Evolutionary conservation across 2,329 filamentous ascomycete genomes (phyloP).

Genomic region (Cordyceps militaris): DNA sequence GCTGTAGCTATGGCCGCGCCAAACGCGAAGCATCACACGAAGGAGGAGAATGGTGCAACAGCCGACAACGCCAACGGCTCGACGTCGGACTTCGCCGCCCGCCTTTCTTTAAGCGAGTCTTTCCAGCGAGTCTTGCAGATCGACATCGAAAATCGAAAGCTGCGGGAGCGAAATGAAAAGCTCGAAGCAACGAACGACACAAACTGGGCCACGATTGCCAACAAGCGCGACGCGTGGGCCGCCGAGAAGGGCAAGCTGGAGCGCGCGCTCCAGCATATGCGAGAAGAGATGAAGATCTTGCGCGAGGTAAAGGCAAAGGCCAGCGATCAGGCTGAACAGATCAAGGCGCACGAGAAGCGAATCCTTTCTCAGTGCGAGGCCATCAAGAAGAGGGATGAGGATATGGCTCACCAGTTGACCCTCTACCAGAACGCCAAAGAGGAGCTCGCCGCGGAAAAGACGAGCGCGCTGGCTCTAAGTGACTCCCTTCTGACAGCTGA

Average conservation of each 20-base stretch:
- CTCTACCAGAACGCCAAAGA: background rate
- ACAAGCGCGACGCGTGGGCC: background rate
- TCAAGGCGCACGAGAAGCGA: background rate
- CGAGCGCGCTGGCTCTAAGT: background rate
- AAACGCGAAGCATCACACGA: background rate
- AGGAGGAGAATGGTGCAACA: background rate
- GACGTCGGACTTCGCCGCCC: background rate
- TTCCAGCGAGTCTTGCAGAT: background rate
- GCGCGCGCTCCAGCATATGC: background rate
- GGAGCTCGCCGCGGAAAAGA: background rate
- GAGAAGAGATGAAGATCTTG: background rate
- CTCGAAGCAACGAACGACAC: background rate
- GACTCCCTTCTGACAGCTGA: background rate
- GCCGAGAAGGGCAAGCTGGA: background rate
- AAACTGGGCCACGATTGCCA: background rate
- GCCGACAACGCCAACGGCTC: background rate
- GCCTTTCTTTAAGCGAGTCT: background rate
- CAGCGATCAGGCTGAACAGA: background rate
- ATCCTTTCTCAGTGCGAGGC: background rate
- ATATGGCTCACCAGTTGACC: background rate
- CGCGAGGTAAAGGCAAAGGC: background rate
- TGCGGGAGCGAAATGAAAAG: background rate
- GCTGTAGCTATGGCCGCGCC: background rate
- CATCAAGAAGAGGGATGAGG: background rate
- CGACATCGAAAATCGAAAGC: background rate